phyloP scores from a whole-genome alignment of 257 asterid species.

The Henckelia pumila region DNA sequence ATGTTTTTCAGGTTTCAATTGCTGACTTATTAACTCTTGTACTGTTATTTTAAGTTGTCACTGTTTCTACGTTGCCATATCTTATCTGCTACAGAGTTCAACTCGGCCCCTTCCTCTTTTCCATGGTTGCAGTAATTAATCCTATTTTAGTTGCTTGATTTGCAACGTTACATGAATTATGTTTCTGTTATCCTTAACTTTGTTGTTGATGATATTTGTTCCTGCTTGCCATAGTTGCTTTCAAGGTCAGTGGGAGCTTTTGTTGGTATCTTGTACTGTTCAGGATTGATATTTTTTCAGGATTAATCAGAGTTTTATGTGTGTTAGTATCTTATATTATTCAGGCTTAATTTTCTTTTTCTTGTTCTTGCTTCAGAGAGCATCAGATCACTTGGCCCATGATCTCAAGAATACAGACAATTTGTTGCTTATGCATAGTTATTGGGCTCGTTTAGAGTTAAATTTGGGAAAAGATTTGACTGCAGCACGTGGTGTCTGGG shows the following conservation, averaged over 20 bases:
- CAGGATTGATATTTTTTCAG: background rate
- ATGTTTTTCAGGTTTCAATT: slow-evolving; percentile 65
- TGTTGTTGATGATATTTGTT: background rate
- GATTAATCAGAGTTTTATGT: slow-evolving; percentile 1
- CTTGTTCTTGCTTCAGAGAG: slow-evolving; percentile 53
- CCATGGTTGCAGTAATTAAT: slow-evolving; percentile 7
- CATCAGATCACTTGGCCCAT: slow-evolving; percentile 77
- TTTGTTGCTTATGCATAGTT: slow-evolving; percentile 57
- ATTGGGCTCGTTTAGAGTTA: slow-evolving; percentile 86
- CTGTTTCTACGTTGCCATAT: background rate
- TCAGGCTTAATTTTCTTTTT: slow-evolving; percentile 6
- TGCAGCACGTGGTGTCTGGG: slow-evolving; percentile 98
- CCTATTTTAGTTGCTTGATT: slow-evolving; percentile 22
- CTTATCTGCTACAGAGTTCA: slow-evolving; percentile 3
- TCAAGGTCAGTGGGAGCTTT: background rate
- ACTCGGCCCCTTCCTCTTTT: background rate
- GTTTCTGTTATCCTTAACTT: slow-evolving; percentile 6
- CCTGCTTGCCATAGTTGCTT: slow-evolving; percentile 2
- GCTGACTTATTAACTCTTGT: slow-evolving; percentile 1
- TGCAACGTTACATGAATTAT: slow-evolving; percentile 3
- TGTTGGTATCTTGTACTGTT: slow-evolving; percentile 3
- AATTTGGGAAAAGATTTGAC: slow-evolving; percentile 64
- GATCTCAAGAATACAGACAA: slow-evolving; percentile 61
- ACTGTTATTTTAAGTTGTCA: slow-evolving; percentile 12
- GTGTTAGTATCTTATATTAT: background rate